phyloP scores from a whole-genome alignment of 2,329 filamentous ascomycete genomes.

The Fusarium austroafricanum region DNA sequence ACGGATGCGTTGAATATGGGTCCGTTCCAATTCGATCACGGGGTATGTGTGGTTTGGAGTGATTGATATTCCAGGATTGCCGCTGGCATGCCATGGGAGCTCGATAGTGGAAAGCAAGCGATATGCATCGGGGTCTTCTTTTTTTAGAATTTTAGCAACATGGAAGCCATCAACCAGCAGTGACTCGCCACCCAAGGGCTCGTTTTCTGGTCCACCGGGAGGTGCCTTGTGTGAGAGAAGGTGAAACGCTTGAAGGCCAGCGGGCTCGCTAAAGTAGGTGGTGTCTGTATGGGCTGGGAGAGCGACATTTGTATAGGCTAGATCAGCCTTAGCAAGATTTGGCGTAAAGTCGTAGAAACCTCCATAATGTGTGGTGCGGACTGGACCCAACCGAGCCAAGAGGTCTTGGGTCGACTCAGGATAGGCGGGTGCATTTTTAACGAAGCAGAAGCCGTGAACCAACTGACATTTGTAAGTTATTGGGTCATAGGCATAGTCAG shows the following conservation, averaged over 20 bases:
- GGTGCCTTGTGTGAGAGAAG: slow-evolving; percentile 76
- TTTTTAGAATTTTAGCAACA: slow-evolving; percentile 70
- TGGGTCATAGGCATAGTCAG: neutral
- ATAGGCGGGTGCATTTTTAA: slow-evolving; percentile 71
- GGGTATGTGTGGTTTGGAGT: slow-evolving; percentile 77
- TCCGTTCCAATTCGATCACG: slow-evolving; percentile 70
- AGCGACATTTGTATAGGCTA: slow-evolving; percentile 87
- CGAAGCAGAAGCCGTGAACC: slow-evolving; percentile 79
- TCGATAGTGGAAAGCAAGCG: slow-evolving; percentile 64
- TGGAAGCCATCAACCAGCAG: slow-evolving; percentile 89
- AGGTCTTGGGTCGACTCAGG: slow-evolving; percentile 42
- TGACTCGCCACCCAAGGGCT: slow-evolving; percentile 74
- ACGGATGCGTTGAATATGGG: slow-evolving; percentile 69
- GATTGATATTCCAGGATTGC: slow-evolving; percentile 86
- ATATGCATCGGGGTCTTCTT: slow-evolving; percentile 67
- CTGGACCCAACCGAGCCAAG: slow-evolving; percentile 82
- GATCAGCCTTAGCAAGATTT: slow-evolving; percentile 88
- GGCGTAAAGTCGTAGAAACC: slow-evolving; percentile 84
- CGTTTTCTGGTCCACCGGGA: slow-evolving; percentile 47
- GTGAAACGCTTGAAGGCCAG: slow-evolving; percentile 92
- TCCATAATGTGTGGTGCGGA: slow-evolving; percentile 92
- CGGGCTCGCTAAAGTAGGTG: slow-evolving; percentile 94
- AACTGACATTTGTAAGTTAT: slow-evolving; percentile 59
- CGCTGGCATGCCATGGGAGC: slow-evolving; percentile 86
- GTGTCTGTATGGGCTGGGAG: slow-evolving; percentile 92